Percentiles rank a stretch among this genome's conserved stretches.
Evolutionary conservation across 768 basidiomycete genomes (phyloP).

Genomic region (Erythrobasidium yunnanense): DNA sequence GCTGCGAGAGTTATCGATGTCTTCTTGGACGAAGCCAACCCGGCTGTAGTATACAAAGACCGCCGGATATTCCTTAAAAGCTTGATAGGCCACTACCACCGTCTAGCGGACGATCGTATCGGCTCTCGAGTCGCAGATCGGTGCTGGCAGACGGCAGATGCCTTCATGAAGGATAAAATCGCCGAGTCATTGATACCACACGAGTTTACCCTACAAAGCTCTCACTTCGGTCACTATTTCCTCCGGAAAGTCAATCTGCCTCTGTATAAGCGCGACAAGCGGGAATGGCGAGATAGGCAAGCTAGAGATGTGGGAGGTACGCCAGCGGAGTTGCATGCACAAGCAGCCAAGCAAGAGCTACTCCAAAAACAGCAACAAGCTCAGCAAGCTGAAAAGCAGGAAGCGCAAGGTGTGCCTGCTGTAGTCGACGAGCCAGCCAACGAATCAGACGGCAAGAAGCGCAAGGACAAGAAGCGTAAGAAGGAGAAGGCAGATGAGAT

Average conservation of each 20-base stretch:
- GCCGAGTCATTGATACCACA: slow-evolving; percentile 64
- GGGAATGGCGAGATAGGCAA: slow-evolving; percentile 61
- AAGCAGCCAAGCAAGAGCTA: background rate
- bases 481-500: slow-evolving; percentile 38
- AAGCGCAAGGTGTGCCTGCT: background rate
- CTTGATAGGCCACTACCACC: slow-evolving; percentile 67
- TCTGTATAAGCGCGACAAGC: slow-evolving; percentile 63
- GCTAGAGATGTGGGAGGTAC: slow-evolving; percentile 4
- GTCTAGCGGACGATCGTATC: slow-evolving; percentile 75
- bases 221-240: slow-evolving; percentile 81
- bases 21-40: slow-evolving; percentile 18
- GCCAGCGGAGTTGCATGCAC: slow-evolving; percentile 20
- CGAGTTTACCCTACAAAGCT: slow-evolving; percentile 60
- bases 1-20: slow-evolving; percentile 27
- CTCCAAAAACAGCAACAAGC: too few relatives aligned
- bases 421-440: background rate
- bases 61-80: slow-evolving; percentile 56
- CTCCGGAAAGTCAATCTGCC: slow-evolving; percentile 64
- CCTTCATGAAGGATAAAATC: slow-evolving; percentile 93
- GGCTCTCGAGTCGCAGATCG: slow-evolving; percentile 82
- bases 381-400: slow-evolving; percentile 15
- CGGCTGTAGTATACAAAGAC: slow-evolving; percentile 16
- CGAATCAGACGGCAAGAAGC: background rate
- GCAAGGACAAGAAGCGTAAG: slow-evolving; percentile 32
- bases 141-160: slow-evolving; percentile 85